Evolutionary conservation across 2,329 filamentous ascomycete species (phyloP).

Genomic region (Scedosporium aurantiacum): DNA sequence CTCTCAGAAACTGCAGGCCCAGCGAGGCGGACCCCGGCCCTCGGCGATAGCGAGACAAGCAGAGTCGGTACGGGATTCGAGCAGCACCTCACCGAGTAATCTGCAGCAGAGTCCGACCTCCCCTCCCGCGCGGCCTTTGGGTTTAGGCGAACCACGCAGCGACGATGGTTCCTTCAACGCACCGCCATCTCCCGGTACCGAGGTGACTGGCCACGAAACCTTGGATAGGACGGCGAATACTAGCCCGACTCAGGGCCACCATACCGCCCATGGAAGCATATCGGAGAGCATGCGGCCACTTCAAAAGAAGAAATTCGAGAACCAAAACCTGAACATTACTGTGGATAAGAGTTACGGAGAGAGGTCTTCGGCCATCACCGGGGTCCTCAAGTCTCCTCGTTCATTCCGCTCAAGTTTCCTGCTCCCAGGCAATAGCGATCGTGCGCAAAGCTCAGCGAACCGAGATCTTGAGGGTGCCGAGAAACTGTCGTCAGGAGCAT

Average conservation of each 20-base stretch:
- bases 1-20: conserved; percentile 85
- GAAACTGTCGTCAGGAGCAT: conserved; percentile 71
- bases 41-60: conserved; percentile 6
- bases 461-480: conserved; percentile 59
- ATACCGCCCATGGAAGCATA: conserved; percentile 46
- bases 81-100: conserved; percentile 3
- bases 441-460: conserved; percentile 33
- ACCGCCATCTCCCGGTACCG: conserved; percentile 67
- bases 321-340: conserved; percentile 41
- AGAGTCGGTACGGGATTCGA: conserved; percentile 5
- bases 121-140: conserved; percentile 1
- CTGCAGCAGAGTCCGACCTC: background rate
- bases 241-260: conserved; percentile 54
- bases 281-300: conserved; percentile 72
- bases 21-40: conserved; percentile 27
- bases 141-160: conserved; percentile 16
- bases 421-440: conserved; percentile 45
- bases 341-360: conserved; percentile 49
- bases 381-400: conserved; percentile 58
- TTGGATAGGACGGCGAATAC: conserved; percentile 64
- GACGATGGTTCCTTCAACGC: conserved; percentile 41
- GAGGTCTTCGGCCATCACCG: conserved; percentile 32
- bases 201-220: conserved; percentile 64
- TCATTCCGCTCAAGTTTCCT: conserved; percentile 71
- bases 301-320: conserved; percentile 35